A percentile compares a stretch with the other conserved stretches of the same genome.
Evolutionary conservation across 352 stramenopile species (phyloP).

Genomic region (Globisporangium irregulare): DNA sequence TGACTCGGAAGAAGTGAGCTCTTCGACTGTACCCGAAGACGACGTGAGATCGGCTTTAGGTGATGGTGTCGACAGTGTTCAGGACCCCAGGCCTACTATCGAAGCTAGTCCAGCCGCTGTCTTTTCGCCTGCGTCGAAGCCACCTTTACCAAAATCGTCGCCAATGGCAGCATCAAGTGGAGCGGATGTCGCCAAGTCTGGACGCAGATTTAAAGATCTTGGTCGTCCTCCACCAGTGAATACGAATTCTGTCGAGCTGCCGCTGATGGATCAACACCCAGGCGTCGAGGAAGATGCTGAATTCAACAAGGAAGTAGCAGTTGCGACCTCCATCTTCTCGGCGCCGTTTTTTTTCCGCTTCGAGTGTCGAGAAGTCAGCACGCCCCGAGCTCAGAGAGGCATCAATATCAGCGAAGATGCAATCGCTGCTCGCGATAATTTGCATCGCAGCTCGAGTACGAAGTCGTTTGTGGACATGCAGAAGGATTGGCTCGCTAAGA

Average conservation of each 20-base stretch:
- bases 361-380: constrained; percentile 63
- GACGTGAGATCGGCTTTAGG: not conserved
- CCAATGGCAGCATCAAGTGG: constrained; percentile 1
- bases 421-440: constrained; percentile 6
- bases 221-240: constrained; percentile 24
- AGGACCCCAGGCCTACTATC: not conserved
- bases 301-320: constrained; percentile 83
- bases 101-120: constrained; percentile 1
- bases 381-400: constrained; percentile 17
- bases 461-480: constrained; percentile 50
- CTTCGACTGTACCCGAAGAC: constrained; percentile 21
- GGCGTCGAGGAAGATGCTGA: constrained; percentile 68
- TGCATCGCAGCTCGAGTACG: constrained; percentile 43
- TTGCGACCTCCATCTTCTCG: constrained; percentile 79
- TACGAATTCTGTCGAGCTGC: constrained; percentile 24
- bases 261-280: constrained; percentile 30
- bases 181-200: not conserved
- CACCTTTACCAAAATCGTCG: constrained; percentile 15
- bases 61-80: constrained; percentile 1
- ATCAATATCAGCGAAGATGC: not conserved
- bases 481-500: constrained; percentile 9
- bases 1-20: constrained; percentile 43
- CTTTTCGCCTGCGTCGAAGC: constrained; percentile 18
- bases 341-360: constrained; percentile 86
- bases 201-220: constrained; percentile 14